Conservation (phyloP, 768 basidiomycete genomes). For the Kwoniella pini region DNA sequence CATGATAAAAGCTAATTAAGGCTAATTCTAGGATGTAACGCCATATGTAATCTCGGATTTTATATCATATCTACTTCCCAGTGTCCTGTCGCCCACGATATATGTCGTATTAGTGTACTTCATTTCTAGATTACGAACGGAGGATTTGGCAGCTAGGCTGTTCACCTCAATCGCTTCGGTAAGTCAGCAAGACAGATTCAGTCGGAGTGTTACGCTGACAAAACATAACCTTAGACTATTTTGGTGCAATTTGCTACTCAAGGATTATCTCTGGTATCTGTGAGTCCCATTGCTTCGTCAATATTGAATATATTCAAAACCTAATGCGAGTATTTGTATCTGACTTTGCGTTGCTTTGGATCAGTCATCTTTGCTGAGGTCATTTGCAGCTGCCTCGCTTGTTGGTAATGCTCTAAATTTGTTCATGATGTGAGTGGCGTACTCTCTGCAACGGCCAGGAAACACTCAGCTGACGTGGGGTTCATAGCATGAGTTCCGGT, state of each 20-base stretch:
- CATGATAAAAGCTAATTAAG: too few species aligned
- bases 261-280: slow-evolving; percentile 32
- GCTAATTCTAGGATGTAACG: slow-evolving; percentile 52
- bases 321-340: too few species aligned
- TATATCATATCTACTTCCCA: slow-evolving; percentile 55
- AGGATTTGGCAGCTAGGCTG: slow-evolving; percentile 55
- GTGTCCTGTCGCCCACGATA: slow-evolving; percentile 51
- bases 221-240: slow-evolving; percentile 29
- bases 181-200: slow-evolving; percentile 12
- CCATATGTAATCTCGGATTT: slow-evolving; percentile 57
- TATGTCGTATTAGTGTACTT: slow-evolving; percentile 53
- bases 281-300: slow-evolving; percentile 3
- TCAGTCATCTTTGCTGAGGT: slow-evolving; percentile 34
- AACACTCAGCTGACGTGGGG: background rate
- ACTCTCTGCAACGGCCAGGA: background rate
- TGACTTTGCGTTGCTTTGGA: background rate
- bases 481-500: slow-evolving; percentile 38
- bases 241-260: slow-evolving; percentile 38
- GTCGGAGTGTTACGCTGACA: background rate
- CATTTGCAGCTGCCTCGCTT: slow-evolving; percentile 36
- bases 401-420: slow-evolving; percentile 41
- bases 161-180: slow-evolving; percentile 55
- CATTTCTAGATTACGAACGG: slow-evolving; percentile 53
- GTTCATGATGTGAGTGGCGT: slow-evolving; percentile 34
- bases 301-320: background rate